Percentiles rank a stretch among this genome's conserved stretches.
These are phyloP conservation scores for Alternaria atra DNA, from an alignment of 2,329 filamentous ascomycete species.

Conservation along the genomic window DNA sequence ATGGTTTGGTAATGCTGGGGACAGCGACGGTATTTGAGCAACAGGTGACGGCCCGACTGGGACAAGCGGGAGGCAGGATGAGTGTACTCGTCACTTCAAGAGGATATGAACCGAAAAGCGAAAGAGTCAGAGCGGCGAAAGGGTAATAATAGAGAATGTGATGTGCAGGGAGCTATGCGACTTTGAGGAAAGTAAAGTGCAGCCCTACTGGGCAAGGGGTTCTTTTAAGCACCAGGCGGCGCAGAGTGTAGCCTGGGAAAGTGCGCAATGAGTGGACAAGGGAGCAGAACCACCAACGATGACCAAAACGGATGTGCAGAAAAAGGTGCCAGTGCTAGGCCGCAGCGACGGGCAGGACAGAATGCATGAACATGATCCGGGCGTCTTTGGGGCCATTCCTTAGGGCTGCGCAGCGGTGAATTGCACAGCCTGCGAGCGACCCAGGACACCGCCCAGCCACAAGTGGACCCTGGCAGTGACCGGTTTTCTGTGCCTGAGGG, in stretches of 20 bases:
- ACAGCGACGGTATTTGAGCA: constrained; percentile 22
- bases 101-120: constrained; percentile 24
- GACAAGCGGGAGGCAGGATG: constrained; percentile 35
- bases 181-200: constrained; percentile 27
- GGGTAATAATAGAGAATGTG: constrained; percentile 31
- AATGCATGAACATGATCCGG: constrained; percentile 36
- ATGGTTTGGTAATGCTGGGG: constrained; percentile 9
- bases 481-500: constrained; percentile 39
- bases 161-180: constrained; percentile 36
- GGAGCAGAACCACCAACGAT: constrained; percentile 24
- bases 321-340: constrained; percentile 33
- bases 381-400: constrained; percentile 32
- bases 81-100: constrained; percentile 24
- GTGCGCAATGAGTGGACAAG: constrained; percentile 32
- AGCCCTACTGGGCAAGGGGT: constrained; percentile 34
- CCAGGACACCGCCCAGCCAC: constrained; percentile 29
- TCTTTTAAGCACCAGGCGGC: constrained; percentile 39
- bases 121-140: constrained; percentile 37
- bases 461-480: constrained; percentile 32
- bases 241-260: constrained; percentile 47
- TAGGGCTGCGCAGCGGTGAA: constrained; percentile 37
- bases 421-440: constrained; percentile 44
- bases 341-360: constrained; percentile 30
- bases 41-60: constrained; percentile 37
- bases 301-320: constrained; percentile 20